Evolutionary conservation across 2,329 filamentous ascomycete species (phyloP).

Genomic region (Aspergillus luchuensis): DNA sequence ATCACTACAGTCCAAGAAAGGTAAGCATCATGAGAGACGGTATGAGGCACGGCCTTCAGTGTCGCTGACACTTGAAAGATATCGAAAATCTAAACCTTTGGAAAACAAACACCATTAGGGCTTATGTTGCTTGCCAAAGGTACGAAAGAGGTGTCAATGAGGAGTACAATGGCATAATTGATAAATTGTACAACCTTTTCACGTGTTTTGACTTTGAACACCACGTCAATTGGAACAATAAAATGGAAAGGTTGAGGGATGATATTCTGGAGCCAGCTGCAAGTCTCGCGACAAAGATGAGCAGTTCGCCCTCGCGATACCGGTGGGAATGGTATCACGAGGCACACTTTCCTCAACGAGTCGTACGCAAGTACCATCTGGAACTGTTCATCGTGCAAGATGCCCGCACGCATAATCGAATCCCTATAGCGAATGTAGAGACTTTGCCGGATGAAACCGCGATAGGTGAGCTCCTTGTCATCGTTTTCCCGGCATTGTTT

Average conservation of each 20-base stretch:
- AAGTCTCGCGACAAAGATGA: not conserved
- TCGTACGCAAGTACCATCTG: not conserved
- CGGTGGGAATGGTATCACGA: not conserved
- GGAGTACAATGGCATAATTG: no score
- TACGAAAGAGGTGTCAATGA: no score
- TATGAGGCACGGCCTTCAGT: no score
- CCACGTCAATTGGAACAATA: not conserved
- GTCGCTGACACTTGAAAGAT: no score
- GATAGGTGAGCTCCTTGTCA: not conserved
- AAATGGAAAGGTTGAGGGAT: no score
- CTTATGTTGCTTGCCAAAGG: no score
- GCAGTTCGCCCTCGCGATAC: not conserved
- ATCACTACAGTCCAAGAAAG: no score
- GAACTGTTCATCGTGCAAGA: not conserved
- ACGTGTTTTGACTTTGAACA: not conserved
- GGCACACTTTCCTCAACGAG: not conserved
- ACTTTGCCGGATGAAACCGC: not conserved
- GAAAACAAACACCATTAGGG: no score
- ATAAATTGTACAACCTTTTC: no score
- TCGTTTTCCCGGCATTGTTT: conserved; percentile 8
- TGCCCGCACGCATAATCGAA: conserved; percentile 6
- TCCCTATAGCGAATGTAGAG: not conserved
- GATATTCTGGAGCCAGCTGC: not conserved
- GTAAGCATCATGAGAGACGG: no score
- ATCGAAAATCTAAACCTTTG: no score